Evolutionary conservation across 768 basidiomycete species (phyloP).

Genomic region (Termitomyces sp.): DNA sequence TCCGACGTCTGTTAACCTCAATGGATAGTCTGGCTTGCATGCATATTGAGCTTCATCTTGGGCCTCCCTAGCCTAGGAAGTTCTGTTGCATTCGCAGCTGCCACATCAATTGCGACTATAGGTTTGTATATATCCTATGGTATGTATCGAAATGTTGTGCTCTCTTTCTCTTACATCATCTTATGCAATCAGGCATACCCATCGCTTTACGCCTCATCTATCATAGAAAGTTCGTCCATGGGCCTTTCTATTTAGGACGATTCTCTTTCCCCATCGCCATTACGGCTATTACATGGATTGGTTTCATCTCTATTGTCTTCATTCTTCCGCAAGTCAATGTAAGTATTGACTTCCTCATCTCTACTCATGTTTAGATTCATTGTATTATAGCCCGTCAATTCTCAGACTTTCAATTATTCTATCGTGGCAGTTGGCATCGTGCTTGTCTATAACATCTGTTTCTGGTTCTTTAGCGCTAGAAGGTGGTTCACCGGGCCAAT

Average conservation of each 20-base stretch:
- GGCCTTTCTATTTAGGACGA: constrained; percentile 68
- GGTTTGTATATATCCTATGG: constrained; percentile 78
- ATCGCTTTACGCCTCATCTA: constrained; percentile 67
- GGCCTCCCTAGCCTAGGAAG: constrained; percentile 73
- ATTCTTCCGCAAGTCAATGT: constrained; percentile 68
- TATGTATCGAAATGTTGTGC: constrained; percentile 20
- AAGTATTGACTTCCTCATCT: constrained; percentile 12
- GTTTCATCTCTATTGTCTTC: constrained; percentile 70
- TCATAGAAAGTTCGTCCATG: constrained; percentile 53
- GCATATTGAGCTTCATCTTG: constrained; percentile 70
- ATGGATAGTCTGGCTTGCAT: constrained; percentile 70
- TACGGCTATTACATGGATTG: constrained; percentile 62
- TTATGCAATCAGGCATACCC: constrained; percentile 51
- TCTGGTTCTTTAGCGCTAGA: constrained; percentile 69
- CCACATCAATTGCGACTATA: constrained; percentile 66
- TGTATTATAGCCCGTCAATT: constrained; percentile 52
- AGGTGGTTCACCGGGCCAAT: constrained; percentile 74
- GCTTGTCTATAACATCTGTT: constrained; percentile 56
- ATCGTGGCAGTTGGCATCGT: constrained; percentile 78
- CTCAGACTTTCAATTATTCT: constrained; percentile 72
- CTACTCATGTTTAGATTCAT: constrained; percentile 1
- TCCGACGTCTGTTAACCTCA: neutral
- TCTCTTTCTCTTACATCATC: neutral
- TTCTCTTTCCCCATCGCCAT: constrained; percentile 61
- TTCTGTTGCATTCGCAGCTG: constrained; percentile 62